Evolutionary conservation across 768 basidiomycete species (phyloP).

Genomic region (Sistotremastrum suecicum): DNA sequence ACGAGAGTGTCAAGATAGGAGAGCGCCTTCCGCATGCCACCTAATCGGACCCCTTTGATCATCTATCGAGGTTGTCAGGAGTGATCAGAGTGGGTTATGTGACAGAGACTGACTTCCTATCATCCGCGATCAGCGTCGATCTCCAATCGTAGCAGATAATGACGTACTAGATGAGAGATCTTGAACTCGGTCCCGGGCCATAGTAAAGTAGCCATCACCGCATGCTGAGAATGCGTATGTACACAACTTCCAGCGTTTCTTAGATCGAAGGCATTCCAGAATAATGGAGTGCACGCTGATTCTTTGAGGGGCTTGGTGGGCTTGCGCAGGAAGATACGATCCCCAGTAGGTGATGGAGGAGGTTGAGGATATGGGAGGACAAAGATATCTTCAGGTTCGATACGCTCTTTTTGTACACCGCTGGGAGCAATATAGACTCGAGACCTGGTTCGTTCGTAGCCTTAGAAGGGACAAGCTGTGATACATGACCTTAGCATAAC

Average conservation of each 20-base stretch:
- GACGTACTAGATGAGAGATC: constrained; percentile 67
- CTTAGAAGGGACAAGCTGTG: neutral
- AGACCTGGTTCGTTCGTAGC: constrained; percentile 28
- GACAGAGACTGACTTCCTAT: neutral
- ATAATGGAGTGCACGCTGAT: constrained; percentile 78
- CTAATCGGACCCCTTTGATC: constrained; percentile 80
- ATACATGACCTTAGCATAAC: constrained; percentile 8
- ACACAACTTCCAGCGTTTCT: constrained; percentile 75
- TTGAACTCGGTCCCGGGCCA: constrained; percentile 58
- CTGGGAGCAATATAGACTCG: constrained; percentile 81
- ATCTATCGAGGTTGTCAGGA: constrained; percentile 32
- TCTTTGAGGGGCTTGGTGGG: constrained; percentile 64
- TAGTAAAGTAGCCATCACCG: constrained; percentile 75
- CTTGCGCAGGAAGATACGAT: constrained; percentile 66
- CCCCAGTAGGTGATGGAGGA: constrained; percentile 42
- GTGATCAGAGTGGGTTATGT: neutral
- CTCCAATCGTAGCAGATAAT: neutral
- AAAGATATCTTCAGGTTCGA: constrained; percentile 72
- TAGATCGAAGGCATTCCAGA: constrained; percentile 83
- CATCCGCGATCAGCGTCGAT: neutral
- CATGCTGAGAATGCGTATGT: constrained; percentile 84
- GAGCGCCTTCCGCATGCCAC: constrained; percentile 60
- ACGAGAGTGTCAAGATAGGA: constrained; percentile 78
- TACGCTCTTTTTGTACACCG: constrained; percentile 85
- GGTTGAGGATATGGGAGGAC: constrained; percentile 69